Evolutionary conservation across 2,329 filamentous ascomycete species (phyloP).

Genomic region (Mycogone perniciosa): DNA sequence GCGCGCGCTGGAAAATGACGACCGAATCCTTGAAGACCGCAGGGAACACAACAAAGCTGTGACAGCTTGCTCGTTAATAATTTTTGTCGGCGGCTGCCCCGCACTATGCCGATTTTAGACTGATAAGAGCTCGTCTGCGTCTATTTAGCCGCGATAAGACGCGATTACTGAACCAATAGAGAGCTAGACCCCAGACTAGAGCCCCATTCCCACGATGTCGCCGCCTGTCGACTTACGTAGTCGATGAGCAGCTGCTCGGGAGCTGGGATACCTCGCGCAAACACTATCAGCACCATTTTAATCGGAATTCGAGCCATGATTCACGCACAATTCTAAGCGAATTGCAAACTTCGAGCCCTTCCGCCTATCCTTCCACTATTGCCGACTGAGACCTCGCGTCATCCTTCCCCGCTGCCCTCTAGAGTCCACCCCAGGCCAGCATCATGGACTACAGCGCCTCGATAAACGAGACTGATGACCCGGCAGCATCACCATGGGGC

Average conservation of each 20-base stretch:
- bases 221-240: slow-evolving; percentile 25
- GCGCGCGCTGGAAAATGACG: background rate
- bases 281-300: slow-evolving; percentile 5
- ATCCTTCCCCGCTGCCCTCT: slow-evolving; percentile 16
- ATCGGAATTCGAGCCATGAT: slow-evolving; percentile 11
- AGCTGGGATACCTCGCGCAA: slow-evolving; percentile 5
- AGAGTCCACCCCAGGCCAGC: slow-evolving; percentile 8
- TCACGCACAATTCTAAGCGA: slow-evolving; percentile 2
- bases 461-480: slow-evolving; percentile 49
- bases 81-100: slow-evolving; percentile 25
- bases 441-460: slow-evolving; percentile 55
- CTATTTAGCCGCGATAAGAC: slow-evolving; percentile 19
- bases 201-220: slow-evolving; percentile 12
- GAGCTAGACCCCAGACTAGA: slow-evolving; percentile 7
- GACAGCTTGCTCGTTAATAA: slow-evolving; percentile 9
- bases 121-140: slow-evolving; percentile 20
- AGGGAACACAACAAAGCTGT: slow-evolving; percentile 6
- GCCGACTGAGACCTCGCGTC: slow-evolving; percentile 11
- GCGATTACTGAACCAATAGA: slow-evolving; percentile 18
- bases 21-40: background rate
- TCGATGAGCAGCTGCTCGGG: slow-evolving; percentile 15
- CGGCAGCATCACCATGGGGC: slow-evolving; percentile 50
- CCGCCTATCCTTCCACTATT: background rate
- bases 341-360: background rate
- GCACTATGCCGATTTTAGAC: slow-evolving; percentile 32